A percentile compares a stretch with the other conserved stretches of the same genome.
Evolutionary conservation across 768 basidiomycete genomes (phyloP).

Genomic region (Termitomyces sp.): DNA sequence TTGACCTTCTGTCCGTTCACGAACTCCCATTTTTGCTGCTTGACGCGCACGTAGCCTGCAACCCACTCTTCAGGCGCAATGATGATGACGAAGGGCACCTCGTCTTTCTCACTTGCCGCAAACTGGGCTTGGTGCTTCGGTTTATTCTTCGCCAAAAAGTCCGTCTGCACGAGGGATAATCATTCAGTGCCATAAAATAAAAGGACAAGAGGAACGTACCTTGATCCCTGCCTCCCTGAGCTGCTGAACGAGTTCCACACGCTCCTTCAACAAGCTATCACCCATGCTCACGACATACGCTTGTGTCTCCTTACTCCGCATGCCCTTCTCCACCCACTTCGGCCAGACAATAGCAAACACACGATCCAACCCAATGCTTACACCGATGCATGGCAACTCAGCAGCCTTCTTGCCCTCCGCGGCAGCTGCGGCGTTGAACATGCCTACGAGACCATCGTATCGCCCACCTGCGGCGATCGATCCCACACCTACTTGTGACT

Average conservation of each 20-base stretch:
- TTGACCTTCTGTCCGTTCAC: constrained; percentile 70
- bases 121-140: constrained; percentile 87
- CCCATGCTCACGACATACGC: constrained; percentile 91
- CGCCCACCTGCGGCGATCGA: constrained; percentile 98
- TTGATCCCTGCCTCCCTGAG: constrained; percentile 85
- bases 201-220: constrained; percentile 34
- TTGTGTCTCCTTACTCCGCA: constrained; percentile 85
- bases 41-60: constrained; percentile 81
- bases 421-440: constrained; percentile 81
- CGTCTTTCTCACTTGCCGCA: constrained; percentile 84
- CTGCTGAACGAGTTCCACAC: constrained; percentile 73
- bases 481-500: constrained; percentile 92
- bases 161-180: constrained; percentile 48
- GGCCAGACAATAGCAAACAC: constrained; percentile 90
- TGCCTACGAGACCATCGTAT: constrained; percentile 91
- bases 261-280: constrained; percentile 81
- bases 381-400: constrained; percentile 82
- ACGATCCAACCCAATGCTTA: constrained; percentile 89
- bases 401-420: constrained; percentile 63
- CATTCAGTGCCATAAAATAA: no score
- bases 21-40: constrained; percentile 83
- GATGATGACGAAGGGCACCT: constrained; percentile 90
- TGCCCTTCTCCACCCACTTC: constrained; percentile 73
- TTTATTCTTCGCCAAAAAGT: constrained; percentile 89
- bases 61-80: constrained; percentile 84